These are phyloP conservation scores for Mycena belliarum DNA, from an alignment of 768 basidiomycete species.

Conservation along the genomic window DNA sequence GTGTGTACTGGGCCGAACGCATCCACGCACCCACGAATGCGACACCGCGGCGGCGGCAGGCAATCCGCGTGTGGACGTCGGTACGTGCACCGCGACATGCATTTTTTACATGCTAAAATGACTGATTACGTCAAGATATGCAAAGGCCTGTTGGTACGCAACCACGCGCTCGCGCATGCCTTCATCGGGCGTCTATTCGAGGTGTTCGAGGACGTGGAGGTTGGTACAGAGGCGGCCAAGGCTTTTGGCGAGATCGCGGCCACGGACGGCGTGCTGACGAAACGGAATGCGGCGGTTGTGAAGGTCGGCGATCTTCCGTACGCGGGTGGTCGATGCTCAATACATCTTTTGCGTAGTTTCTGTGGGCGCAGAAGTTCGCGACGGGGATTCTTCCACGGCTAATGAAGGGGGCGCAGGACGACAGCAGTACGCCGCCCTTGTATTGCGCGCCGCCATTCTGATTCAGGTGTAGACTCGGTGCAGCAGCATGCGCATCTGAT, in stretches of 20 bases:
- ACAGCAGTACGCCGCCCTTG: conserved; percentile 43
- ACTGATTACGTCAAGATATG: conserved; percentile 52
- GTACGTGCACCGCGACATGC: conserved; percentile 37
- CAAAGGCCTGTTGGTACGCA: conserved; percentile 77
- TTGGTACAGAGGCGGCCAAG: conserved; percentile 76
- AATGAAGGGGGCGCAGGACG: conserved; percentile 62
- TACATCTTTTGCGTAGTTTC: conserved; percentile 56
- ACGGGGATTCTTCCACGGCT: conserved; percentile 71
- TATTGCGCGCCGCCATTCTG: not conserved
- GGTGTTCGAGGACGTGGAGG: conserved; percentile 62
- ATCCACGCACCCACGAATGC: conserved; percentile 38
- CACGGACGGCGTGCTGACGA: conserved; percentile 66
- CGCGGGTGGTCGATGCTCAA: no score
- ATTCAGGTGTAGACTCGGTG: conserved; percentile 39
- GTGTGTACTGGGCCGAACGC: conserved; percentile 49
- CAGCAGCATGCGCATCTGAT: conserved; percentile 75
- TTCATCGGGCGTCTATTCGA: conserved; percentile 69
- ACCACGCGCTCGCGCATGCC: conserved; percentile 55
- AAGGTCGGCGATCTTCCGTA: conserved; percentile 51
- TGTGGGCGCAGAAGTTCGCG: conserved; percentile 77
- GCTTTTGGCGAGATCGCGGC: conserved; percentile 69
- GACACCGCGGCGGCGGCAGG: conserved; percentile 44
- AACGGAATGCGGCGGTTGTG: conserved; percentile 74
- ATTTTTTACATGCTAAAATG: no score
- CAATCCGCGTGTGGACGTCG: conserved; percentile 69